Evolutionary conservation across 495 filamentous ascomycete genomes (phyloP).

Genomic region (Xylaria flabelliformis): DNA sequence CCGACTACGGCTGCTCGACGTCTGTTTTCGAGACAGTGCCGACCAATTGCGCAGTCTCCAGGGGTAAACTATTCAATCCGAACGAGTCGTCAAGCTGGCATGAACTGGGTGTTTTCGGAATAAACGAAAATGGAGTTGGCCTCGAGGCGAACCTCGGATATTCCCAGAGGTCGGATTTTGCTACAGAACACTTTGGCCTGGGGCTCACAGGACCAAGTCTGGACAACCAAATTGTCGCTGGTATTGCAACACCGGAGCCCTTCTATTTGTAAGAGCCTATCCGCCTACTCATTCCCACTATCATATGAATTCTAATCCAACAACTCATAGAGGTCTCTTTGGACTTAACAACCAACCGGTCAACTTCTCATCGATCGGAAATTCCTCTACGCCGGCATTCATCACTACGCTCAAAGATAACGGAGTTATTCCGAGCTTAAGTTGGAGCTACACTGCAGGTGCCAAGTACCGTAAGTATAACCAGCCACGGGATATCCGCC

Average conservation of each 20-base stretch:
- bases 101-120: slow-evolving; percentile 43
- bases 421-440: slow-evolving; percentile 55
- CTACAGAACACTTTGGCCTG: slow-evolving; percentile 59
- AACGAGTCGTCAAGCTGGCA: slow-evolving; percentile 58
- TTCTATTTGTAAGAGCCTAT: slow-evolving; percentile 54
- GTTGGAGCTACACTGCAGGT: slow-evolving; percentile 64
- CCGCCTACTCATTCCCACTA: neutral
- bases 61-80: slow-evolving; percentile 57
- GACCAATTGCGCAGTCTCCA: slow-evolving; percentile 48
- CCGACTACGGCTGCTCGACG: slow-evolving; percentile 47
- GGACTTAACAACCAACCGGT: slow-evolving; percentile 59
- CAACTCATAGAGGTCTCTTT: slow-evolving; percentile 47
- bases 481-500: neutral
- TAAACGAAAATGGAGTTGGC: slow-evolving; percentile 47
- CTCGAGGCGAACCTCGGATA: slow-evolving; percentile 54
- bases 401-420: slow-evolving; percentile 55
- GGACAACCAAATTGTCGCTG: slow-evolving; percentile 55
- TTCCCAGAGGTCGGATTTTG: slow-evolving; percentile 50
- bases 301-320: neutral
- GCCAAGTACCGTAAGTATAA: slow-evolving; percentile 53
- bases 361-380: slow-evolving; percentile 54
- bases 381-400: slow-evolving; percentile 55
- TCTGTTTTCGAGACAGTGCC: slow-evolving; percentile 41
- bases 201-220: slow-evolving; percentile 54
- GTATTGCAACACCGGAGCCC: slow-evolving; percentile 48